Base-by-base conservation (phyloP, 2,329 filamentous ascomycete genomes). In the Xylariaceae sp. region DNA sequence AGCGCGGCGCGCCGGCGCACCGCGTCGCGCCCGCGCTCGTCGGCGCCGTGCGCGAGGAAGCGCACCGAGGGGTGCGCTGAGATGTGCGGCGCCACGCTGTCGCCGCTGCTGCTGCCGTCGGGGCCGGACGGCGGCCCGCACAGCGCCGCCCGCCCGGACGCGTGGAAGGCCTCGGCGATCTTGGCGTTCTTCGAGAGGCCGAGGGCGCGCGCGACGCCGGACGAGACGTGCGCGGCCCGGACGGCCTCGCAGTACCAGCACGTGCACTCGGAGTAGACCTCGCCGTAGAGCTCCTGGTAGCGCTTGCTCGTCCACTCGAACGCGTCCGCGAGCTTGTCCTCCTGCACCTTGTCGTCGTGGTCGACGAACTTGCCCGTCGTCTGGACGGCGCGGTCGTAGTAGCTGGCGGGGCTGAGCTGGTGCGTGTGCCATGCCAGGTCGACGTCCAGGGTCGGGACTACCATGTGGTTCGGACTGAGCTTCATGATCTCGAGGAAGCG, bases 231-330 rank as follows among this genome's bases (percentile, higher is more conserved):
- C 2, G 69, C 60, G 27, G 74, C 63, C 21, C 81, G 75, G 33
- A 80, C 70, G 5, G 77, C 70, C 57, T 92, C 85, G 58, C 86
- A 93, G 55, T 89, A 87, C 83, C 83, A 89, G 56, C 84, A 89
- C 0, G 77, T 83, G 48, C 84, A 90, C 55, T 83, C 80, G 1
- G 73, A 80, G 53, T 89, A 93, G 4, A 84, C 70, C 32, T 80
- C 71, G 12, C 64, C 59, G 44, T 73, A 88, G 11, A 62, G 56
- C 18, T 75, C 72, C 45, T 84, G 74, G 53, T 90, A 93, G 1
- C 57, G 61, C 45, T 78, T 80, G 49, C 70, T 75, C 0, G 86
- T 93, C 72, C 75, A 84, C 51, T 79, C 75, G 49, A 92, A 92
- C 5, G 69, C 65, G 2, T 65, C 63, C 28, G 73, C 73, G 5